phyloP scores from a whole-genome alignment of 2,329 filamentous ascomycete genomes.

The Diaporthe ilicicola region DNA sequence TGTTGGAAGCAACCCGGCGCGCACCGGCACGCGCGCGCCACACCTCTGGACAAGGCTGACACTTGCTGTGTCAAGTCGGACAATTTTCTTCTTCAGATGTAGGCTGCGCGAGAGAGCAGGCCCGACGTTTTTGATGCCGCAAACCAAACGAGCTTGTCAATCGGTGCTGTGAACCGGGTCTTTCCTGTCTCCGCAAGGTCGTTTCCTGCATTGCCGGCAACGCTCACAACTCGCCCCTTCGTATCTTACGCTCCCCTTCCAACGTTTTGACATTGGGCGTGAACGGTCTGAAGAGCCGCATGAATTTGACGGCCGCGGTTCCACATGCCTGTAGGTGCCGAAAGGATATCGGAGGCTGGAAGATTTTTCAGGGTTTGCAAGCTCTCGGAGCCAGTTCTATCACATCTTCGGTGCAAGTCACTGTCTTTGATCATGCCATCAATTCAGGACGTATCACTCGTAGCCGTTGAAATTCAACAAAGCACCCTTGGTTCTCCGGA shows the following conservation, averaged over 20 bases:
- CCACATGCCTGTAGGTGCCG: neutral
- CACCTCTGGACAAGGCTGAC: slow-evolving; percentile 12
- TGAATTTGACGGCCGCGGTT: neutral
- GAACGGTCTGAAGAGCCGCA: neutral
- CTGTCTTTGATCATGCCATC: neutral
- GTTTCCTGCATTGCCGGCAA: neutral
- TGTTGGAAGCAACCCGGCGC: neutral
- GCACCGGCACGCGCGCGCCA: slow-evolving; percentile 5
- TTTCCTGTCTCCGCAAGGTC: neutral
- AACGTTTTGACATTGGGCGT: neutral
- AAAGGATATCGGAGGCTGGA: neutral
- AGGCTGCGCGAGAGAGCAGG: neutral
- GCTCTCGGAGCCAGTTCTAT: neutral
- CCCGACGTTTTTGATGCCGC: neutral
- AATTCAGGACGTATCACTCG: neutral
- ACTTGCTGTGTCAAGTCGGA: slow-evolving; percentile 11
- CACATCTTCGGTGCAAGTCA: neutral
- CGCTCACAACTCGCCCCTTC: neutral
- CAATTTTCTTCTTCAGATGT: neutral
- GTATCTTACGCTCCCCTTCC: neutral
- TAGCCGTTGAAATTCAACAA: neutral
- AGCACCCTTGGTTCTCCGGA: neutral
- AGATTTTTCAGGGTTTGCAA: neutral
- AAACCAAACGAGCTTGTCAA: neutral
- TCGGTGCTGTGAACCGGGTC: neutral